Conservation (phyloP, 148 eudicot genomes). For the Cornus controversa region DNA sequence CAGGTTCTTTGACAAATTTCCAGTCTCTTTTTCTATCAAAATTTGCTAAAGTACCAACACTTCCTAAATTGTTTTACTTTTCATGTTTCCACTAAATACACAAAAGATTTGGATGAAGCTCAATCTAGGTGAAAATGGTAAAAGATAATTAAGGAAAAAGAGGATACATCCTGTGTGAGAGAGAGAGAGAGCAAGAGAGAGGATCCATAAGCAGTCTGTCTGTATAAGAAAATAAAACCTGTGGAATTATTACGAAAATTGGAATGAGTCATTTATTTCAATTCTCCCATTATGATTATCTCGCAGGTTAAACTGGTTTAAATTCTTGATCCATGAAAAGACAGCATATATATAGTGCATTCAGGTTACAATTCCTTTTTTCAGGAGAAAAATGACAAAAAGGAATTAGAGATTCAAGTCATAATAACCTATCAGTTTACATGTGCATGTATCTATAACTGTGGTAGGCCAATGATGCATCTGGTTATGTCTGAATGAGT, state of each 20-base stretch:
- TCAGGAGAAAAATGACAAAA: background rate
- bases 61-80: no score
- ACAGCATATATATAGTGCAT: background rate
- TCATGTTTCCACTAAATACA: background rate
- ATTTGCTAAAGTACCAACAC: no score
- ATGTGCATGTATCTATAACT: background rate
- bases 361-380: background rate
- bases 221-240: background rate
- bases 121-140: background rate
- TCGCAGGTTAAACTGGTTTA: background rate
- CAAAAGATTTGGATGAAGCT: background rate
- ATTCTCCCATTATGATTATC: background rate
- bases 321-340: background rate
- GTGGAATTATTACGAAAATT: background rate
- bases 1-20: no score
- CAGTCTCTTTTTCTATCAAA: no score
- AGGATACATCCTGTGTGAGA: background rate
- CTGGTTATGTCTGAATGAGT: no score
- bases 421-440: background rate
- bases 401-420: no score
- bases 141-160: background rate
- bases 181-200: background rate
- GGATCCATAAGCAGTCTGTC: background rate
- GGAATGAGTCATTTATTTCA: no score
- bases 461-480: background rate